Base-by-base conservation (phyloP, 305 asterid genomes). In the Fraxinus baroniana region DNA sequence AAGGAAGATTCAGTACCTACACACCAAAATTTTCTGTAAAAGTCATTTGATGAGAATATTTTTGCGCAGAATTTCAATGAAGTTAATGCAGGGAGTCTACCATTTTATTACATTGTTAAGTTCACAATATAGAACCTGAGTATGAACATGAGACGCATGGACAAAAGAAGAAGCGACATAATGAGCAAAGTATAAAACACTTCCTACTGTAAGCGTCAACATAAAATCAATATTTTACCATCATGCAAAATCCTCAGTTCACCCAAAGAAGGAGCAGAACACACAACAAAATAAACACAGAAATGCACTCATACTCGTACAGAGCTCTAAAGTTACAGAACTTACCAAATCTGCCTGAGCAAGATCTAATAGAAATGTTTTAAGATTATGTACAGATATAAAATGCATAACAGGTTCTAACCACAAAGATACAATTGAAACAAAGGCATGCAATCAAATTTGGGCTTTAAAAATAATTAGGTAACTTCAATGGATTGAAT, bases 1-100 rank as follows among this genome's bases (percentile, higher is more conserved):
- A 83, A 84, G 70, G 88, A 81, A 72, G 86, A 77, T 71, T 60
- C 79, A 32, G 85, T 82, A 77, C 89, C 90, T 89, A 71, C 87
- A 85, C 28, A 66, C n/a, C 87, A 85, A 79, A 76, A 37, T 35
- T 46, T 73, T 32, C 72, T 12, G 7, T 79, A 73, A 64, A 30
- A 44, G 79, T 78, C 28, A 80, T 30, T 55, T 76, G 17, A 70
- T 57, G 52, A 37, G 52, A 64, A 71, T 62, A 79, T 35, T 39
- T 13, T 62, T 68, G 35, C 24, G 10, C 73, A 10, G 17, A 28
- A 66, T 37, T 79, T 79, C 26, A 20, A 78, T 49, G 5, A 36
- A 79, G 72, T 28, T 44, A 52, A 13, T 15, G 70, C 62, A 80
- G 32, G 68, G 41, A 62, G 78, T 12, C n/a, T 76, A 76, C 66